Evolutionary conservation across 1,139 yeast species (phyloP).

Genomic region (Saccharomyces hybrid): DNA sequence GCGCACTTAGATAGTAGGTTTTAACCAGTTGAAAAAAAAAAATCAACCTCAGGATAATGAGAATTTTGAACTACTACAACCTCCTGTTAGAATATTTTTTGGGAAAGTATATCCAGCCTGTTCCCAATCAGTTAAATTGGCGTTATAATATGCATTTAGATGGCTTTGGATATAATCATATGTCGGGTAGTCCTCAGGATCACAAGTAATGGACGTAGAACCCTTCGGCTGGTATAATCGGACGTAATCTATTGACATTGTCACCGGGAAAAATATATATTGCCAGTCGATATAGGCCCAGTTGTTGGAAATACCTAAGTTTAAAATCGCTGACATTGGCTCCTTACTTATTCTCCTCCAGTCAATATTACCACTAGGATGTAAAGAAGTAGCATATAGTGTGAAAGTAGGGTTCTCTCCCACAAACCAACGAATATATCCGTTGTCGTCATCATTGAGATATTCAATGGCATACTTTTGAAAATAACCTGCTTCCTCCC

Average conservation of each 20-base stretch:
- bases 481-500: conserved; percentile 40
- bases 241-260: conserved; percentile 64
- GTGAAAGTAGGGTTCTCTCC: conserved; percentile 64
- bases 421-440: conserved; percentile 77
- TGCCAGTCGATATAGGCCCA: conserved; percentile 86
- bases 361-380: conserved; percentile 78
- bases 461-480: conserved; percentile 79
- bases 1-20: background rate
- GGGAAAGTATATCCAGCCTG: conserved; percentile 64
- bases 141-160: conserved; percentile 51
- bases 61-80: conserved; percentile 34
- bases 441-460: conserved; percentile 52
- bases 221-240: conserved; percentile 69
- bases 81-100: conserved; percentile 41
- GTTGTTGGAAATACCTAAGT: conserved; percentile 69
- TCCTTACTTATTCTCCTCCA: conserved; percentile 71
- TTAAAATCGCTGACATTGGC: conserved; percentile 76
- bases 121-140: conserved; percentile 59
- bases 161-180: conserved; percentile 62
- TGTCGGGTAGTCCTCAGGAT: conserved; percentile 69
- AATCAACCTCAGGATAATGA: background rate
- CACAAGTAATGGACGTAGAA: conserved; percentile 53
- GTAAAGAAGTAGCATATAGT: conserved; percentile 52
- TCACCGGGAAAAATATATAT: conserved; percentile 57
- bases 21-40: background rate